Evolutionary conservation across 164 flowering plant species (phyloP), one percentile per base, ranked within the genome.

Genomic region (Vitis cinerea): DNA sequence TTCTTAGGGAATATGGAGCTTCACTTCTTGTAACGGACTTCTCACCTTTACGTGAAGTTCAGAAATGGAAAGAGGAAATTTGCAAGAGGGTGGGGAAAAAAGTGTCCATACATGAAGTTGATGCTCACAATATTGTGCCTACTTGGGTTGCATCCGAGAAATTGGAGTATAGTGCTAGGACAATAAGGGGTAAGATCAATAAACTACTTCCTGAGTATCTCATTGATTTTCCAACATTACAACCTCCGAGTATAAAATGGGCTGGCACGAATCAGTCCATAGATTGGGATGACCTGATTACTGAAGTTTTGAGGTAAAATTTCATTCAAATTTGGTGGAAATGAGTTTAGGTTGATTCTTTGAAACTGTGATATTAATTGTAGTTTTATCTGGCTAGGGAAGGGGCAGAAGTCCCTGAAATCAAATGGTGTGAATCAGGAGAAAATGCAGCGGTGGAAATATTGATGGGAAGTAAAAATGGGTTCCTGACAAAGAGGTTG

Each of bases 111-210:
- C 98, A 95, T 63, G 97, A 95, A 86, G 94, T 93, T 52, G 99
- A 95, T 81, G 92, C 98, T 0, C 98, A 95, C 78, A 95, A 95
- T 82, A 82, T 95, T 55, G 96, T 95, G 11, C 99, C 99, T 5
- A 51, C 80, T 61, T 93, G 98, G 98, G 89, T 80, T 44, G 97
- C 97, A n/a, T 93, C 99, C 0, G 74, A 73, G n/a, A 95, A 93
- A 73, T 75, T 95, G 81, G 98, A 95, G 80, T 91, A 95, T 61
- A 71, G 95, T 74, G 99, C 98, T 27, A 85, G 74, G 78, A 95
- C 98, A 19, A 49, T 95, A 57, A 82, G 98, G 72, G 78, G 85
- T 15, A 95, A 91, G 81, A 93, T 93, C 27, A 87, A 86, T 76
- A 95, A 93, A 75, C 61, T 80, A 78, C 88, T 95, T 58, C 92